Evolutionary conservation across 768 basidiomycete genomes (phyloP).

Genomic region (Psilocybe azurescens): DNA sequence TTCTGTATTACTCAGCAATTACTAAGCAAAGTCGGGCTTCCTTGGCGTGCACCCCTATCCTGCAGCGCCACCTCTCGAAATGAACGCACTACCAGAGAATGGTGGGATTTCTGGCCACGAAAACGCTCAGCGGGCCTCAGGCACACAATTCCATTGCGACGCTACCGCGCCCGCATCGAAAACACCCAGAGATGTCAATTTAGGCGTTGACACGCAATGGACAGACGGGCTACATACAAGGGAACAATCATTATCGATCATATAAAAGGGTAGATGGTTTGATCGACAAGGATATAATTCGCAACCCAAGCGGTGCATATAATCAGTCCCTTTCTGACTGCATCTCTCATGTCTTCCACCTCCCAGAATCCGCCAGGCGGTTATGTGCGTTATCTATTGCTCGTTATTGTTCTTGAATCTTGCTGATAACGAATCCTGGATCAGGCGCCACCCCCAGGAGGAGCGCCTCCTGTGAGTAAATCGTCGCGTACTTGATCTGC

Average conservation of each 20-base stretch:
- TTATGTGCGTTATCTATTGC: not conserved
- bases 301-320: not conserved
- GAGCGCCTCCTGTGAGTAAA: constrained; percentile 8
- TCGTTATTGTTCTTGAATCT: not conserved
- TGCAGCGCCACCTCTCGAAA: too few species aligned
- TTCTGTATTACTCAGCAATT: too few species aligned
- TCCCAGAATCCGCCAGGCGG: not conserved
- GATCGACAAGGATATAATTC: constrained; percentile 8
- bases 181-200: too few species aligned
- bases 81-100: too few species aligned
- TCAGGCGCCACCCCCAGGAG: constrained; percentile 4
- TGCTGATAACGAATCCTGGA: not conserved
- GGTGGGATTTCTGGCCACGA: too few species aligned
- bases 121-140: too few species aligned
- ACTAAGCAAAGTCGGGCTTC: too few species aligned
- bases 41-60: too few species aligned
- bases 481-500: not conserved
- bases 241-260: not conserved
- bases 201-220: not conserved
- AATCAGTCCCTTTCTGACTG: not conserved
- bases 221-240: not conserved
- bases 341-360: constrained; percentile 5
- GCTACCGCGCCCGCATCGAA: too few species aligned
- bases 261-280: constrained; percentile 2
- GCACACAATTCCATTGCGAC: too few species aligned